Conservation (phyloP, 768 basidiomycete species). For the Suillus sp. region DNA sequence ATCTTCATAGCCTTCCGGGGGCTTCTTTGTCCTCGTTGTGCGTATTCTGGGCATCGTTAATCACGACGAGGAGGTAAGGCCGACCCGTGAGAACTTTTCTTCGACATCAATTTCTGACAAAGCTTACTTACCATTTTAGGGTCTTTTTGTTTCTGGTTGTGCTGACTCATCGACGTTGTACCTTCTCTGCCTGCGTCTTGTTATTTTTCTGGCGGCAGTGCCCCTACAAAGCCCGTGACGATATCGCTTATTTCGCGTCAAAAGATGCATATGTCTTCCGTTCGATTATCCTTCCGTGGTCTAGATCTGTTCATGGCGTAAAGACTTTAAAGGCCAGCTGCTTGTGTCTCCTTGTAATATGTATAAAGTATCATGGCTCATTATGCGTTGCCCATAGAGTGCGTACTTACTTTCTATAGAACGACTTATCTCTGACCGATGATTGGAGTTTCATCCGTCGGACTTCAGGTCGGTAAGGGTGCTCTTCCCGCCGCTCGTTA, state of each 20-base stretch:
- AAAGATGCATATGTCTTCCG: not conserved
- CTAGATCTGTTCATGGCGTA: not conserved
- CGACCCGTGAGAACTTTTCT: conserved; percentile 22
- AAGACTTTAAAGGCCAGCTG: not conserved
- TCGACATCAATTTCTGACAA: conserved; percentile 17
- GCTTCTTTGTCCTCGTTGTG: conserved; percentile 89
- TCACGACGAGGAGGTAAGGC: conserved; percentile 4
- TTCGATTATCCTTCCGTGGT: conserved; percentile 3
- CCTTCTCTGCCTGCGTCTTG: conserved; percentile 11
- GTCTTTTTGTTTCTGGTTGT: conserved; percentile 9
- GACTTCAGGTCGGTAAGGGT: conserved; percentile 3
- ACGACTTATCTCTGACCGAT: not conserved
- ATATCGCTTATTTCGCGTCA: not conserved
- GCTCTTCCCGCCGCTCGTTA: not conserved
- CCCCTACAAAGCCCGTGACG: not conserved
- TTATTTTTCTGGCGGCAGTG: conserved; percentile 8
- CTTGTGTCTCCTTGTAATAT: not conserved
- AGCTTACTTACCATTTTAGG: conserved; percentile 16
- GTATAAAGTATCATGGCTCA: not conserved
- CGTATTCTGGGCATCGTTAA: conserved; percentile 88
- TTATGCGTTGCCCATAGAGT: not conserved
- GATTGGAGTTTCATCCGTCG: not conserved
- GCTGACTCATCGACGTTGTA: conserved; percentile 2
- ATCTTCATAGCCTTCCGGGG: conserved; percentile 95
- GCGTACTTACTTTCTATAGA: not conserved